Conservation (phyloP, 2,329 filamentous ascomycete genomes). For the Xylariaceae sp. region DNA sequence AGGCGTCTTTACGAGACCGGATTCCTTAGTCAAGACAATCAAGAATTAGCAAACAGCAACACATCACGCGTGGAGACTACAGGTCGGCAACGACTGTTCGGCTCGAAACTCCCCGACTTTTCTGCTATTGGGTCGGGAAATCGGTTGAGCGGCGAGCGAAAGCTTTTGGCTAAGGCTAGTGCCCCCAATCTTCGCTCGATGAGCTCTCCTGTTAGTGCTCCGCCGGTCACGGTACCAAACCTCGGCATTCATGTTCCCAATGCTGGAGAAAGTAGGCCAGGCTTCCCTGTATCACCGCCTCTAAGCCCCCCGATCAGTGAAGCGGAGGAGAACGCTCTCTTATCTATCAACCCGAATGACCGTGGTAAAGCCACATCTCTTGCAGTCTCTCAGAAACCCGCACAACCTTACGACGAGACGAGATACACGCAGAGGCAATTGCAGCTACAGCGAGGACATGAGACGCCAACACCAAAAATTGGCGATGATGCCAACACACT, state of each 20-base stretch:
- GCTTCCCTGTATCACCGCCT: slow-evolving; percentile 42
- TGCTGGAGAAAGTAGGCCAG: slow-evolving; percentile 35
- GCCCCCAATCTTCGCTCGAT: slow-evolving; percentile 61
- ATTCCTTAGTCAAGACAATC: slow-evolving; percentile 64
- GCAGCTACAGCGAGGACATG: slow-evolving; percentile 71
- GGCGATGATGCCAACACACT: slow-evolving; percentile 44
- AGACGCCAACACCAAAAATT: slow-evolving; percentile 48
- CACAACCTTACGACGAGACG: slow-evolving; percentile 73
- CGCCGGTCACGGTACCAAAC: slow-evolving; percentile 35
- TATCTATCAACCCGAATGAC: slow-evolving; percentile 69
- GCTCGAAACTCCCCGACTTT: slow-evolving; percentile 47
- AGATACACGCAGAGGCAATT: slow-evolving; percentile 78
- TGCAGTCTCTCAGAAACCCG: slow-evolving; percentile 56
- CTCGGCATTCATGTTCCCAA: slow-evolving; percentile 30
- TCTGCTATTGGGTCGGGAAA: slow-evolving; percentile 46
- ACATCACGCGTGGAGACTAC: slow-evolving; percentile 76
- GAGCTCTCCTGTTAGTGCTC: slow-evolving; percentile 42
- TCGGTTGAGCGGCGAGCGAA: slow-evolving; percentile 40
- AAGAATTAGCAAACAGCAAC: slow-evolving; percentile 73
- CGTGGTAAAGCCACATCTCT: slow-evolving; percentile 39
- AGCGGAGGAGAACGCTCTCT: slow-evolving; percentile 56
- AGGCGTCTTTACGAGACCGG: slow-evolving; percentile 79
- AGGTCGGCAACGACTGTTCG: slow-evolving; percentile 53
- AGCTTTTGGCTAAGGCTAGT: slow-evolving; percentile 53
- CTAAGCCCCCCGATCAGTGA: slow-evolving; percentile 69